Evolutionary conservation across 2,329 filamentous ascomycete genomes (phyloP), one percentile per base, ranked within the genome.

Genomic region (Thelonectria blattea): DNA sequence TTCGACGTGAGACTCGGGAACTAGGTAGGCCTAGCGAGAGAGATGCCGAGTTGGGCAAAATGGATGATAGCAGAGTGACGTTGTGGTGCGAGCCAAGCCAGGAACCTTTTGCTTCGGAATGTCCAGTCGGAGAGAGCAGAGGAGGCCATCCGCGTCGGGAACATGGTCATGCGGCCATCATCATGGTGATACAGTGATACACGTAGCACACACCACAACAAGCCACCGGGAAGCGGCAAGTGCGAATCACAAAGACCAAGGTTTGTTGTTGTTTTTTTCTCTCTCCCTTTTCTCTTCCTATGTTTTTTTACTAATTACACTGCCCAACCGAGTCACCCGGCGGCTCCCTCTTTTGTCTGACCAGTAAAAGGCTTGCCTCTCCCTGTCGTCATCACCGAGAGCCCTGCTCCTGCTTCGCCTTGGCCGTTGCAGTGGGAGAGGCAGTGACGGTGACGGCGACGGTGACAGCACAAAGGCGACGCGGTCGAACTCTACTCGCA

Each of bases 61-160:
- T 20, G 27, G 55, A 68, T 68, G 64, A 65, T 63, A 45, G 15
- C 60, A 52, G 34, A 37, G 65, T 69, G 67, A 65, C 67, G 65
- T 51, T 46, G 15, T 37, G 15, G 27, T 30, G 41, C 5, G 12
- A 30, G 39, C 22, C 34, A 37, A 15, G 34, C 34, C 34, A 37
- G 34, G 34, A 37, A 37, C 34, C 34, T 37, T 37, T 37, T 14
- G 34, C 11, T 14, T 37, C 15, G 34, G 34, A 37, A 37, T 37
- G 15, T 11, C 34, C 34, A 37, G 34, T 37, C 34, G 34, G 34
- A 15, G 34, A 37, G 34, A 37, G 34, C 6, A 37, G 34, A 30
- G 27, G 27, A 30, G 27, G 27, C 27, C 27, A 30, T 30, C 27
- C 27, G 27, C 27, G 27, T 30, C 27, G 34, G 34, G 11, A 11